phyloP scores from a whole-genome alignment of 1,284 basidiomycete genomes.

The Boletus smithii region DNA sequence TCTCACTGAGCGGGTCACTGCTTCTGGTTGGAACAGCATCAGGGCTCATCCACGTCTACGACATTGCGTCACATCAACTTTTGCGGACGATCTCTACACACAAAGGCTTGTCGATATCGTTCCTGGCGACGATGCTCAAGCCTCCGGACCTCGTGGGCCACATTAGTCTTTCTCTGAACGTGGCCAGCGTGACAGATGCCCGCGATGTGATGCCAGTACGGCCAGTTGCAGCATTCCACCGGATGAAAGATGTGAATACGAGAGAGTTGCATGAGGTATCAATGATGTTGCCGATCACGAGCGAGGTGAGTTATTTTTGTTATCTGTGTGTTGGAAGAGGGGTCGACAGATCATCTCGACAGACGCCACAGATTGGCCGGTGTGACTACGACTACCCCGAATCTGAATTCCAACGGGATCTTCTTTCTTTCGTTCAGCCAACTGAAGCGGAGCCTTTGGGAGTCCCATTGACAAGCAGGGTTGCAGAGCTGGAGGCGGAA shows the following conservation, averaged over 20 bases:
- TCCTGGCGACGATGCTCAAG: conserved; percentile 72
- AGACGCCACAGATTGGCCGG: conserved; percentile 19
- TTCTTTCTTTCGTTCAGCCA: conserved; percentile 56
- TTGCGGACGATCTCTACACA: conserved; percentile 74
- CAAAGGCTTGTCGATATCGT: conserved; percentile 72
- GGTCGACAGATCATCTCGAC: neutral
- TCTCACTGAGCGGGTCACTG: conserved; percentile 78
- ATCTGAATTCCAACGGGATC: conserved; percentile 58
- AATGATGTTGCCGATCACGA: conserved; percentile 52
- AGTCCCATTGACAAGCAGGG: conserved; percentile 47
- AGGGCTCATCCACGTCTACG: conserved; percentile 80
- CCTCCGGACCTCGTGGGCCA: conserved; percentile 83
- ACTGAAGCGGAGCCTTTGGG: conserved; percentile 34
- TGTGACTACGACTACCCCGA: conserved; percentile 40
- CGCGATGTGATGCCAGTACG: conserved; percentile 63
- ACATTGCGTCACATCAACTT: conserved; percentile 87
- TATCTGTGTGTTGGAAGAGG: neutral
- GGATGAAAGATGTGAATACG: conserved; percentile 62
- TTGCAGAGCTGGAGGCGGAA: conserved; percentile 72
- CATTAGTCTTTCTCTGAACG: conserved; percentile 52
- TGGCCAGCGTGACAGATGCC: conserved; percentile 42
- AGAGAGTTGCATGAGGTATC: conserved; percentile 66
- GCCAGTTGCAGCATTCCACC: conserved; percentile 65
- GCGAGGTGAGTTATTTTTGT: conserved; percentile 35
- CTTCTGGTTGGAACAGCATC: conserved; percentile 72